phyloP scores from a whole-genome alignment of 1,284 basidiomycete genomes.

The Serendipita sp. region DNA sequence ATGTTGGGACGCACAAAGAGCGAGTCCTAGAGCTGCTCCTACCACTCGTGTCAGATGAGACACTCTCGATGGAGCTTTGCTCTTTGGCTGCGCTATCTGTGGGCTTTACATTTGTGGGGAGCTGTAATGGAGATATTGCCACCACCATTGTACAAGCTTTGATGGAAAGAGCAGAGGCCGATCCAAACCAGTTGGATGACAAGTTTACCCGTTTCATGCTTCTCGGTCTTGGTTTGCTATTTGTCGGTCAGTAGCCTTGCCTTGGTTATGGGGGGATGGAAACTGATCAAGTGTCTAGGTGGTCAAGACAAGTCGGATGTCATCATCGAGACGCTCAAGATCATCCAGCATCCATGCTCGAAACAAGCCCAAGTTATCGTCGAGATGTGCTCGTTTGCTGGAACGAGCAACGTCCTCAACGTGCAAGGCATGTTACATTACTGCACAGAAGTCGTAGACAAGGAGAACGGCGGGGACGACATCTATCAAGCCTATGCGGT shows the following conservation, averaged over 20 bases:
- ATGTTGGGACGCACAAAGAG: constrained; percentile 82
- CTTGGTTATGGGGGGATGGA: not conserved
- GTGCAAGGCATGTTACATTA: constrained; percentile 87
- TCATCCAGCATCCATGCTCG: constrained; percentile 85
- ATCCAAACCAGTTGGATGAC: constrained; percentile 47
- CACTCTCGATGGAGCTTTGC: constrained; percentile 77
- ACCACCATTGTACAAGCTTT: constrained; percentile 82
- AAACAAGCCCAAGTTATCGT: constrained; percentile 87
- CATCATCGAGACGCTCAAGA: constrained; percentile 88
- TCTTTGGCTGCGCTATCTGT: constrained; percentile 77
- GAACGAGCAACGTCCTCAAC: constrained; percentile 90
- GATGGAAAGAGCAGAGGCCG: constrained; percentile 71
- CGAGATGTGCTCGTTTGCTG: constrained; percentile 89
- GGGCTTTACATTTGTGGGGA: constrained; percentile 93
- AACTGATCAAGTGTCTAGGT: constrained; percentile 30
- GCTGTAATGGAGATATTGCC: constrained; percentile 87
- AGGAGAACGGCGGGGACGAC: constrained; percentile 53
- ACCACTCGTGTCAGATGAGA: constrained; percentile 72
- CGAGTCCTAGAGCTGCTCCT: constrained; percentile 69
- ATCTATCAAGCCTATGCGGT: constrained; percentile 90
- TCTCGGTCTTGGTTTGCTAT: constrained; percentile 82
- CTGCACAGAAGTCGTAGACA: constrained; percentile 81
- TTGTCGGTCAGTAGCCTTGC: constrained; percentile 50
- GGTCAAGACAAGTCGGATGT: constrained; percentile 87
- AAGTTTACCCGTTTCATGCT: constrained; percentile 92